Conservation (phyloP, 23 red algal genomes). For the Porphyridium purpureum region DNA sequence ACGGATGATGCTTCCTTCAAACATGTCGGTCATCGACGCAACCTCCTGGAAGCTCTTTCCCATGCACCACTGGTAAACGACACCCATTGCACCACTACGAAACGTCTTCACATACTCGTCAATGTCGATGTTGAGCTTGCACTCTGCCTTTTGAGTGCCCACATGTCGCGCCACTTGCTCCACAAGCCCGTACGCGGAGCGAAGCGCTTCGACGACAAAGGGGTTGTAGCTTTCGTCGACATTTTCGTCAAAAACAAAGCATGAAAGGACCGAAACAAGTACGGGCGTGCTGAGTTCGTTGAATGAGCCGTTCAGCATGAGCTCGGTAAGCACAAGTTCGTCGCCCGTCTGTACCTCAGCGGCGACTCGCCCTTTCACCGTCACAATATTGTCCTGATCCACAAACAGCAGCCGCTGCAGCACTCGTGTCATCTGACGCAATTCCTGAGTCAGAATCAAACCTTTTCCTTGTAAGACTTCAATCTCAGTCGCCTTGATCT, state of each 20-base stretch:
- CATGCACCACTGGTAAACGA: conserved; percentile 75
- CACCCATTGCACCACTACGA: conserved; percentile 45
- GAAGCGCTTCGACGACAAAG: conserved; percentile 27
- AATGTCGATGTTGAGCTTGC: conserved; percentile 50
- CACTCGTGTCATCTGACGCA: conserved; percentile 22
- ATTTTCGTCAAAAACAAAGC: conserved; percentile 95
- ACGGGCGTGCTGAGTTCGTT: conserved; percentile 40
- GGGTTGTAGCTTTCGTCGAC: conserved; percentile 48
- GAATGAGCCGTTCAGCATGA: conserved; percentile 41
- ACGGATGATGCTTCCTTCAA: conserved; percentile 95
- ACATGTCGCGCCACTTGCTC: conserved; percentile 37
- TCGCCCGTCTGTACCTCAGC: conserved; percentile 63
- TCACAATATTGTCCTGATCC: conserved; percentile 10
- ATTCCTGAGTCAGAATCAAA: conserved; percentile 15
- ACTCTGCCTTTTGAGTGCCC: conserved; percentile 47
- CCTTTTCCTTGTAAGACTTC: conserved; percentile 1
- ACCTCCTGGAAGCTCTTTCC: conserved; percentile 59
- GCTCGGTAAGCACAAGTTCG: conserved; percentile 27
- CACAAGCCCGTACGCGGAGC: conserved; percentile 29
- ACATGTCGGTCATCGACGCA: conserved; percentile 32
- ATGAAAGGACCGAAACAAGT: conserved; percentile 58
- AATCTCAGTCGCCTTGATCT: neutral
- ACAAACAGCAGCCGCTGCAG: conserved; percentile 18
- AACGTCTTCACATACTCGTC: conserved; percentile 59
- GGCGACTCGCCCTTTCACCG: conserved; percentile 11